Percentiles rank a stretch among this genome's conserved stretches.
Evolutionary conservation across 768 basidiomycete species (phyloP).

Genomic region (Pilatotrama ljubarskyi): DNA sequence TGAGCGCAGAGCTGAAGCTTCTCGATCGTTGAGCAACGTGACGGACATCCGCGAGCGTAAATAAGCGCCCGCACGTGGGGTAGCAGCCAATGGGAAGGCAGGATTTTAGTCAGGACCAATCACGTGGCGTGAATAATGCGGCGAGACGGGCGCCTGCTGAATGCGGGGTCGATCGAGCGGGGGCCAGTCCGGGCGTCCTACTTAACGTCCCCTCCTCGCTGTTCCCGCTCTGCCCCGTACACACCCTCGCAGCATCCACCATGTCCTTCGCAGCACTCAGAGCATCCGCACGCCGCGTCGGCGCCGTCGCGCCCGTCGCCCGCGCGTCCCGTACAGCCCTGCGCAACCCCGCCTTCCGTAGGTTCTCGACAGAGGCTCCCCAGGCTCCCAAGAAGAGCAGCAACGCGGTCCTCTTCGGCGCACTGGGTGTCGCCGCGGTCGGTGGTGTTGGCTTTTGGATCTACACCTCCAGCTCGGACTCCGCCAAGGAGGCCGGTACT

Average conservation of each 20-base stretch:
- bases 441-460: constrained; percentile 68
- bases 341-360: constrained; percentile 51
- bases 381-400: constrained; percentile 44
- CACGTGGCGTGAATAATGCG: constrained; percentile 15
- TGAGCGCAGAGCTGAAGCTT: neutral
- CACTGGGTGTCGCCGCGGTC: constrained; percentile 57
- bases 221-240: neutral
- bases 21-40: constrained; percentile 1
- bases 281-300: constrained; percentile 48
- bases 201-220: neutral
- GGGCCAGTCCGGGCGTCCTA: neutral
- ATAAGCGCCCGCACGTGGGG: constrained; percentile 5
- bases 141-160: neutral
- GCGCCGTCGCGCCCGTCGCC: constrained; percentile 32
- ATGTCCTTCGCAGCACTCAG: constrained; percentile 64
- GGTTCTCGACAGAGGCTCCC: constrained; percentile 50
- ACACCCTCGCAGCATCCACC: constrained; percentile 3
- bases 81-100: constrained; percentile 4
- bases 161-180: constrained; percentile 3
- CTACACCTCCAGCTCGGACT: constrained; percentile 47
- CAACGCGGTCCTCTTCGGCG: constrained; percentile 59
- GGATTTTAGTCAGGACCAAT: constrained; percentile 19
- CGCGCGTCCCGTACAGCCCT: constrained; percentile 24
- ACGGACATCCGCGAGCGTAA: neutral
- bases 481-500: constrained; percentile 51